These are phyloP conservation scores for Penicillium palitans DNA, from an alignment of 2,329 filamentous ascomycete genomes.

Conservation along the genomic window DNA sequence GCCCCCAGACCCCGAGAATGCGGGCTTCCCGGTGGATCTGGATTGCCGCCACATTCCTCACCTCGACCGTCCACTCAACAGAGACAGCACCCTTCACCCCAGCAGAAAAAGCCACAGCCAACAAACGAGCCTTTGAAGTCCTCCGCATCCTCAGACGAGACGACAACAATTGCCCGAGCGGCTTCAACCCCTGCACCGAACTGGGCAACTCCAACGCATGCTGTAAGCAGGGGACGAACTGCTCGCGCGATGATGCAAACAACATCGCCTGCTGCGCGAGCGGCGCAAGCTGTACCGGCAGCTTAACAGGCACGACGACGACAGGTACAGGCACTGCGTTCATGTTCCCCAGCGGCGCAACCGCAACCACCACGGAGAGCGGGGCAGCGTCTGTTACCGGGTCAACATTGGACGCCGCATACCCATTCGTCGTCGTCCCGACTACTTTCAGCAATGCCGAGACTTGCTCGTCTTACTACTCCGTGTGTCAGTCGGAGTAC, in stretches of 20 bases:
- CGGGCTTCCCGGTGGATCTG: constrained; percentile 36
- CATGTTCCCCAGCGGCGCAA: constrained; percentile 37
- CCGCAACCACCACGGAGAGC: constrained; percentile 30
- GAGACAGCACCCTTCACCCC: constrained; percentile 34
- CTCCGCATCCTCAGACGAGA: constrained; percentile 36
- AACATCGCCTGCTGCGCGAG: constrained; percentile 63
- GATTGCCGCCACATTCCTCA: constrained; percentile 34
- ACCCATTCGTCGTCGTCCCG: constrained; percentile 55
- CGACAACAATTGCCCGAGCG: constrained; percentile 50
- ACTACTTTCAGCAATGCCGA: constrained; percentile 54
- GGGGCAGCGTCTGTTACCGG: constrained; percentile 26
- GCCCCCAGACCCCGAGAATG: constrained; percentile 30
- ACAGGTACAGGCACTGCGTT: constrained; percentile 32
- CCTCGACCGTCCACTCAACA: constrained; percentile 31
- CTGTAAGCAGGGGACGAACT: constrained; percentile 55
- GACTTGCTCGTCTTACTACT: constrained; percentile 56
- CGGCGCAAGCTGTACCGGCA: constrained; percentile 59
- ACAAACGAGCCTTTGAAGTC: constrained; percentile 32
- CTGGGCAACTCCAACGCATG: constrained; percentile 57
- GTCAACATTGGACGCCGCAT: constrained; percentile 52
- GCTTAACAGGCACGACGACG: constrained; percentile 40
- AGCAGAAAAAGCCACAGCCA: constrained; percentile 26
- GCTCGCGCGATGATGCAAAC: constrained; percentile 56
- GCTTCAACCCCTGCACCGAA: constrained; percentile 55
- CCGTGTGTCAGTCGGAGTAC: constrained; percentile 52